Evolutionary conservation across 139 green algal genomes (phyloP), one percentile per base, ranked within the genome.

Genomic region (Closterium sp.): DNA sequence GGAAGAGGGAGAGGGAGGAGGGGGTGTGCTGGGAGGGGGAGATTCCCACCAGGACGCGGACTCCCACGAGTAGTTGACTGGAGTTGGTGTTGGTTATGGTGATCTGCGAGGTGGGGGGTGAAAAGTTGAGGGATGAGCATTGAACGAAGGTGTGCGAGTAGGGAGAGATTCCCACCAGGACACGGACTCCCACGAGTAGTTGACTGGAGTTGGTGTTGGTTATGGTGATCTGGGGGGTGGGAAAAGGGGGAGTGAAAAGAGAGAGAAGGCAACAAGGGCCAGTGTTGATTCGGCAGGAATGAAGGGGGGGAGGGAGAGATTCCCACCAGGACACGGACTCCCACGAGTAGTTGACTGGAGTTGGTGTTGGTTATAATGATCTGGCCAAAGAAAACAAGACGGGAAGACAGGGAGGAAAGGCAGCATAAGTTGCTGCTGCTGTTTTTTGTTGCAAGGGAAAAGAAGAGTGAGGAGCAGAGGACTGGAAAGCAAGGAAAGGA

Each of bases 31-130:
- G 28, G 11, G 85, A n/a, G 19, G 31, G 7, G 1, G 86, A 88
- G 27, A 32, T 89, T 10, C 94, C 94, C 5, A 96, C 88, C 1
- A 94, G 93, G 10, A 96, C 24, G 21, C 94, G 94, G 27, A 91
- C 45, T 10, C 94, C 94, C 29, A 94, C 90, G 13, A 96, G 88
- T 30, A 96, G 90, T 31, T 88, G 34, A 5, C 93, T 89, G 28
- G 50, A 24, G 24, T 94, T 93, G 17, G 90, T 22, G 79, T 94
- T 95, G 27, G 31, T 24, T 19, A 96, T 30, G 92, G 90, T 89
- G 28, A 95, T 24, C 24, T 93, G 88, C 88, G 17, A 7, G 85
- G 30, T 7, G 29, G 30, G 85, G 29, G 29, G 30, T 5, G 85
- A 24, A 24, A 22, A 73, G 6, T 7, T 7, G 62, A 79, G 62